Evolutionary conservation across 1,139 yeast genomes (phyloP).

Genomic region (Arxiozyma slooffiae): DNA sequence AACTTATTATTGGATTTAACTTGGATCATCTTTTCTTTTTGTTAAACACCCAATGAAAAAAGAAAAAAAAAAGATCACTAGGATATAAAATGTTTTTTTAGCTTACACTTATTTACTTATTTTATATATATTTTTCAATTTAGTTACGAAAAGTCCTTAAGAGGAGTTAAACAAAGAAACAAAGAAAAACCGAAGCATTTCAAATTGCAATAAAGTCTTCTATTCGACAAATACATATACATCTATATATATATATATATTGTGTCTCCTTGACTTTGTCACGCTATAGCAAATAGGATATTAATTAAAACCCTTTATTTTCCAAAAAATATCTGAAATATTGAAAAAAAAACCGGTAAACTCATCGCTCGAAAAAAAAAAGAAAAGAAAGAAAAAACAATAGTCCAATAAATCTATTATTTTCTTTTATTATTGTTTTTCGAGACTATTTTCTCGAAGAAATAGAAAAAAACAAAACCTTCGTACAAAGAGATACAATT

Average conservation of each 20-base stretch:
- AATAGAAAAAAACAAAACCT: too few relatives aligned
- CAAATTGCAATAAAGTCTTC: too few relatives aligned
- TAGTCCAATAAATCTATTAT: background rate
- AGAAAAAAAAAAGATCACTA: background rate
- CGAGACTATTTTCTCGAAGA: background rate
- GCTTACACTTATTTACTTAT: too few relatives aligned
- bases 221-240: background rate
- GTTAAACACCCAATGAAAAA: background rate
- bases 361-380: slow-evolving; percentile 2
- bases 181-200: too few relatives aligned
- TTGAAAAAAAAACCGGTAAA: background rate
- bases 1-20: background rate
- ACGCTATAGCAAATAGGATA: background rate
- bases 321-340: background rate
- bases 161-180: too few relatives aligned
- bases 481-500: background rate
- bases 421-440: too few relatives aligned
- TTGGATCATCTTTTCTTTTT: background rate
- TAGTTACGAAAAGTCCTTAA: background rate
- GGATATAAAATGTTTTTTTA: background rate
- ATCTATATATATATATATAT: too few relatives aligned
- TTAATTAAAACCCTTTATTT: background rate
- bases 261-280: background rate
- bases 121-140: too few relatives aligned
- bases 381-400: background rate